Base-by-base conservation (phyloP, 108 stramenopile species). In the Mediolabrus comicus region DNA sequence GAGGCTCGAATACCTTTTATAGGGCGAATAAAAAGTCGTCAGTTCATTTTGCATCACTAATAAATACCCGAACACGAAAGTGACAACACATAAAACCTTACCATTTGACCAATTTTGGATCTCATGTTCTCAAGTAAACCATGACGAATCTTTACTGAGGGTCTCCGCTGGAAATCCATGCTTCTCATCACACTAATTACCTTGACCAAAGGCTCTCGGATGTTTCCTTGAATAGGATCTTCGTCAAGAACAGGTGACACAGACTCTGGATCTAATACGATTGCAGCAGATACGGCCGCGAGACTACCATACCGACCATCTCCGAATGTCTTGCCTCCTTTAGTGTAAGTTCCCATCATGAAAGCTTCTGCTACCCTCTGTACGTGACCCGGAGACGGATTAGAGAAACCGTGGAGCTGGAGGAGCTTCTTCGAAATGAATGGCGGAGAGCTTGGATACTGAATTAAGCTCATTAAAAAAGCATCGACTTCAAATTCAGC, bases 371-470 rank as follows among this genome's bases (percentile, higher is more conserved):
- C 74, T 34, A 87, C 80, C 6, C 67, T 22, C 49, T 53, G 33
- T 0, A 90, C 69, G 55, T 69, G 84, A 8, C 79, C 26, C 6
- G 88, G 85, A 0, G 77, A 75, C 12, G 88, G 86, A 63, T 90
- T 90, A 0, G 80, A 82, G 28, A 80, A 65, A 8, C 75, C 77
- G 29, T 84, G 72, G 12, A 80, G 64, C 55, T 90, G 84, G 22
- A 83, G 73, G 5, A 86, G 27, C n/a, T 79, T 38, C 8, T 56
- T 57, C 16, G 83, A 58, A 32, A 90, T 43, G 74, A 90, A 90
- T 13, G 86, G 84, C 10, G 86, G 81, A 1, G 60, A 59, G 46
- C 83, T 89, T 4, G 29, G 38, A 52, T 88, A 55, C 14, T 49
- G 72, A 66, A 74, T 61, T 35, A 78, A 55, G 43, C 52, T 8